Evolutionary conservation across 305 asterid species (phyloP).

Genomic region (Solanum hybrid): DNA sequence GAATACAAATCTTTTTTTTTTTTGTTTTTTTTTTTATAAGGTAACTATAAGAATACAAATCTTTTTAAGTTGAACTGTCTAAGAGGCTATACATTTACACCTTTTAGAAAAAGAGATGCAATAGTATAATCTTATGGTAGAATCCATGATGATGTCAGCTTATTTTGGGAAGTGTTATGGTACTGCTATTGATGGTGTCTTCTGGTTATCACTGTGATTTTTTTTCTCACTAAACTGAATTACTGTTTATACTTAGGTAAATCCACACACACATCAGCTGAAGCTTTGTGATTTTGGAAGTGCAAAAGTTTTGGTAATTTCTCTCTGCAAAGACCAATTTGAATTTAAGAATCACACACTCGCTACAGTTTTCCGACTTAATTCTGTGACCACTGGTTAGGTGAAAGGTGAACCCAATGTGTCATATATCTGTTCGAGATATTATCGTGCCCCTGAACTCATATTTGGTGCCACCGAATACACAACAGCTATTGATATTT

Average conservation of each 20-base stretch:
- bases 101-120: not conserved
- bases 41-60: not conserved
- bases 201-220: not conserved
- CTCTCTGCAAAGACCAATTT: constrained; percentile 10
- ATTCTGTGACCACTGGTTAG: constrained; percentile 25
- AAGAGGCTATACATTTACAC: not conserved
- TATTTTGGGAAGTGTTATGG: not conserved
- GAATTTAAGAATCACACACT: constrained; percentile 11
- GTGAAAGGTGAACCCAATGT: constrained; percentile 97
- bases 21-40: no score
- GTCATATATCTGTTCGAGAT: constrained; percentile 90
- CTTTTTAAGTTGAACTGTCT: not conserved
- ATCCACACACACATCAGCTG: constrained; percentile 96
- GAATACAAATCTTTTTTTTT: not conserved
- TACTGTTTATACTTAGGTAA: constrained; percentile 57
- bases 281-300: constrained; percentile 97
- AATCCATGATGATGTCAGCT: not conserved
- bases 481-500: constrained; percentile 89
- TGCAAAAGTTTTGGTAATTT: constrained; percentile 93
- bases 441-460: constrained; percentile 98
- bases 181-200: not conserved
- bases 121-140: not conserved
- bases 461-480: constrained; percentile 96
- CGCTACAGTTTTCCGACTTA: constrained; percentile 16
- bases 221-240: constrained; percentile 2